Base-by-base conservation (phyloP, 164 flowering plant species). In the Platanus orientalis region DNA sequence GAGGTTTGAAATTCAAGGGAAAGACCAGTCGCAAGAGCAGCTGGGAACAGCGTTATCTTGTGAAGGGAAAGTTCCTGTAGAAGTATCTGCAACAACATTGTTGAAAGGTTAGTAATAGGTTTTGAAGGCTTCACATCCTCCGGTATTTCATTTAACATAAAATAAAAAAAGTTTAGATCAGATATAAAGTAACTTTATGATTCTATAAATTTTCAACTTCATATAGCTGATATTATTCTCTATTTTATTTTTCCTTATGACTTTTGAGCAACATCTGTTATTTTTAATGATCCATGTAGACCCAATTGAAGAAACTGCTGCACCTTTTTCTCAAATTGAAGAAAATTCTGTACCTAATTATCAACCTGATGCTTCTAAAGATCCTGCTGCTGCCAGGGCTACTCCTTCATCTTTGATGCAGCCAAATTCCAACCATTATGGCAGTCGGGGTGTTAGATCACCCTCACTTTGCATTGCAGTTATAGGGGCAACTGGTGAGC, bases 401-500 rank as follows among this genome's bases (percentile, higher is more conserved):
- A 64, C 60, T 44, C 62, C 76, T 65, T 58, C 72, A 29, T 52
- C 73, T 53, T 28, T 63, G 17, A 40, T 29, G 10, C 68, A 73
- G 58, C 42, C 72, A 50, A 60, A 49, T 49, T 28, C 73, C 57
- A 48, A 55, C 17, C 55, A 51, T 44, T 57, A 45, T 64, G 29
- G 45, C 4, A 24, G 44, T 60, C 65, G 67, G 23, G 58, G 59
- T 58, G 68, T 58, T 63, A 51, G 34, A 51, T 60, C 56, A 7
- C 67, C 87, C 24, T 76, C 80, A 2, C 80, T 87, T 53, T 74
- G 81, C 73, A 87, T 85, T 72, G 82, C 88, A 57, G 86, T 88
- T 21, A 70, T 88, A 19, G 90, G 90, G 57, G 94, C 89, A 26
- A 75, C 90, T 65, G 89, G 94, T 54, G 90, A 85, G 54, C 80